Evolutionary conservation across 169 alveolate genomes (phyloP).

Genomic region (Ichthyophthirius multifiliis): DNA sequence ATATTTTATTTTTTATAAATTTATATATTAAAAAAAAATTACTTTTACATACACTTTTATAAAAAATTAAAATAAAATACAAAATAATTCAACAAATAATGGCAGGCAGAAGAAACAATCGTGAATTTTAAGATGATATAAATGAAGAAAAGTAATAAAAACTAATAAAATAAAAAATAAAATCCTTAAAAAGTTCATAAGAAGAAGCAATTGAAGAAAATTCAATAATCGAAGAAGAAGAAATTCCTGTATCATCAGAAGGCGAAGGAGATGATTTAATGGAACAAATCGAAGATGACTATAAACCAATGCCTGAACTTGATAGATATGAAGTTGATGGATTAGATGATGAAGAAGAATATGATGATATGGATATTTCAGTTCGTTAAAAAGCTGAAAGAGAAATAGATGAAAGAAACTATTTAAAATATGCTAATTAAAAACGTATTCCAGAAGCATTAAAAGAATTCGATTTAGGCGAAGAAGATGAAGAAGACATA

Average conservation of each 20-base stretch:
- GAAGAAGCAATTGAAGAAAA: constrained; percentile 18
- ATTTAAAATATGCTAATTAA: not conserved
- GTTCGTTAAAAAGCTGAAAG: constrained; percentile 70
- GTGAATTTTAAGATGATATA: too few relatives aligned
- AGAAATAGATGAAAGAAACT: constrained; percentile 53
- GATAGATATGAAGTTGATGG: constrained; percentile 81
- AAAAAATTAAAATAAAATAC: too few relatives aligned
- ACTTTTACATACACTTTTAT: too few relatives aligned
- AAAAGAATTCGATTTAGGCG: constrained; percentile 57
- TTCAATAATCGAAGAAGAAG: constrained; percentile 34
- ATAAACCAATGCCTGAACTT: constrained; percentile 62
- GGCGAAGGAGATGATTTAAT: constrained; percentile 48
- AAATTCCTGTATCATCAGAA: constrained; percentile 39
- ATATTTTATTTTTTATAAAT: too few relatives aligned
- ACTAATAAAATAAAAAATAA: too few relatives aligned
- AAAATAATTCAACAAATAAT: too few relatives aligned
- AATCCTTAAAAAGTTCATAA: too few relatives aligned
- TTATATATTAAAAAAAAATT: too few relatives aligned
- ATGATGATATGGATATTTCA: constrained; percentile 59
- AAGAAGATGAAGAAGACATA: constrained; percentile 64
- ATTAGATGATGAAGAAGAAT: constrained; percentile 66
- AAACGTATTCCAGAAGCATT: constrained; percentile 66
- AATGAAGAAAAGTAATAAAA: too few relatives aligned
- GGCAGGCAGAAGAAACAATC: too few relatives aligned
- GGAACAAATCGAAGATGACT: constrained; percentile 73